Conservation (phyloP, 2,329 filamentous ascomycete species). For the Nothophoma quercina region DNA sequence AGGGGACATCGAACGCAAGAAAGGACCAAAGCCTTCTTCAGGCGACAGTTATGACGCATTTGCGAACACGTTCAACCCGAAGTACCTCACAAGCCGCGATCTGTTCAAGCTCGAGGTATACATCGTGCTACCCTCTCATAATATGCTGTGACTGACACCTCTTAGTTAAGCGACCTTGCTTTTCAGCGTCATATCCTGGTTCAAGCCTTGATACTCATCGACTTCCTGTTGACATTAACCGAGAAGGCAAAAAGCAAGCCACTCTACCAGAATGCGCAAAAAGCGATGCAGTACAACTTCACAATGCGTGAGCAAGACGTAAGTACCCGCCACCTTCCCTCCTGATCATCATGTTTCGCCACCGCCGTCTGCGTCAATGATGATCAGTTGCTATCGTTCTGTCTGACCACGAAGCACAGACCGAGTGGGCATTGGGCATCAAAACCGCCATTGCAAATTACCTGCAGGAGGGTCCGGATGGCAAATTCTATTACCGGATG, state of each 20-base stretch:
- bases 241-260: conserved; percentile 82
- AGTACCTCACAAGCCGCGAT: conserved; percentile 96
- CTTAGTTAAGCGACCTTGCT: conserved; percentile 86
- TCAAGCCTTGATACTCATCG: conserved; percentile 91
- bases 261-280: conserved; percentile 75
- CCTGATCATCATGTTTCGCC: conserved; percentile 24
- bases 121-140: conserved; percentile 24
- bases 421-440: conserved; percentile 84
- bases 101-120: conserved; percentile 91
- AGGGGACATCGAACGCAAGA: conserved; percentile 70
- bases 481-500: conserved; percentile 94
- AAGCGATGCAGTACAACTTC: conserved; percentile 84
- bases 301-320: conserved; percentile 83
- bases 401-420: conserved; percentile 58
- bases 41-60: conserved; percentile 68
- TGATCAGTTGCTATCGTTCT: conserved; percentile 31
- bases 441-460: conserved; percentile 82
- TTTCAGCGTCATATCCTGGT: conserved; percentile 95
- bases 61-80: conserved; percentile 87
- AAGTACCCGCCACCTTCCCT: conserved; percentile 50
- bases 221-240: conserved; percentile 92
- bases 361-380: conserved; percentile 24
- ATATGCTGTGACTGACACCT: conserved; percentile 37
- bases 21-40: conserved; percentile 66
- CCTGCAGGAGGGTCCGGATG: conserved; percentile 79